A percentile compares a stretch with the other conserved stretches of the same genome.
phyloP scores from a whole-genome alignment of 1,284 basidiomycete genomes.

The Ganoderma resinaceum region DNA sequence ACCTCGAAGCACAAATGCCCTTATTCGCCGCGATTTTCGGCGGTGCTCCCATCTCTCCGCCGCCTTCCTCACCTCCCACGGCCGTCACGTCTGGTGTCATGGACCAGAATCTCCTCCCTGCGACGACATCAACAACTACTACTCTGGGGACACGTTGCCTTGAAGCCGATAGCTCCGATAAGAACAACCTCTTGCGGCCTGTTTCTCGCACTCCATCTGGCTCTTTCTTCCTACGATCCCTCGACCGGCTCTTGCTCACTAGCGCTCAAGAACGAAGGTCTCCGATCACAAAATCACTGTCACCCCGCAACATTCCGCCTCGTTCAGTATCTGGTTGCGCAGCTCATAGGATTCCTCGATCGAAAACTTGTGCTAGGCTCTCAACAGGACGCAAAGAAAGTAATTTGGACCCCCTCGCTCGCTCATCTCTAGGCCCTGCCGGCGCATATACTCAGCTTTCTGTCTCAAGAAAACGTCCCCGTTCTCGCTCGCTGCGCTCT shows the following conservation, averaged over 20 bases:
- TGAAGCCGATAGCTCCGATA: background rate
- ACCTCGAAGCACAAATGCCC: conserved; percentile 3
- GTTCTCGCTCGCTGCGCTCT: background rate
- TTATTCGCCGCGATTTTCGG: background rate
- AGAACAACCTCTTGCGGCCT: background rate
- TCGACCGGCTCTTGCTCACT: conserved; percentile 19
- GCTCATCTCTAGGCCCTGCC: background rate
- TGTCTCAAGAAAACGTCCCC: background rate
- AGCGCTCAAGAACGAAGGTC: background rate
- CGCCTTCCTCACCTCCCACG: conserved; percentile 22
- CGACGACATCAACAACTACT: background rate
- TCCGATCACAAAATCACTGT: background rate
- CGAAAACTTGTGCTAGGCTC: background rate
- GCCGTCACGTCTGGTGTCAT: conserved; percentile 15
- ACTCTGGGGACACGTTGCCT: background rate
- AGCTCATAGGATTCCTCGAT: background rate
- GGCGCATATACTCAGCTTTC: background rate
- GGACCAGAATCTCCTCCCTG: background rate
- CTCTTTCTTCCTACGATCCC: conserved; percentile 8
- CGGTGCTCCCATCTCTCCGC: conserved; percentile 15
- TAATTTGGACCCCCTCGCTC: background rate
- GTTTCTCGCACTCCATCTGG: background rate
- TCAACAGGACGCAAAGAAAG: background rate
- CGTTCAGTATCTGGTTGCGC: background rate
- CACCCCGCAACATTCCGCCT: background rate